Percentiles rank a stretch among this genome's conserved stretches.
Conservation (phyloP, 2,329 filamentous ascomycete species). For the Fusarium sublunatum region DNA sequence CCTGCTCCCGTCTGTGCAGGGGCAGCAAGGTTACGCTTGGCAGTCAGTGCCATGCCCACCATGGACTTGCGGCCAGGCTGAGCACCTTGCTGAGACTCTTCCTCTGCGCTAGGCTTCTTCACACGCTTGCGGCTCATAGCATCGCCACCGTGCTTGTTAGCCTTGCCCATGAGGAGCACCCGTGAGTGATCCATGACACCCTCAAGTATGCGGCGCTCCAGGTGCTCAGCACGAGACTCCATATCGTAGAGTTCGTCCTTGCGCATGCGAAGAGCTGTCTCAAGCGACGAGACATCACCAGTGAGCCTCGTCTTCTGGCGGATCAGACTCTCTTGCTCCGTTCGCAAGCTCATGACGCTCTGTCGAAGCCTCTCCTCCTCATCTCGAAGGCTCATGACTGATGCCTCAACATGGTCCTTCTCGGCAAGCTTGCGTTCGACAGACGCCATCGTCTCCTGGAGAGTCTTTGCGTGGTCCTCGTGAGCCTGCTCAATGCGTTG, state of each 20-base stretch:
- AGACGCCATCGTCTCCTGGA: conserved; percentile 82
- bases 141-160: conserved; percentile 61
- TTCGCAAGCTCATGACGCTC: conserved; percentile 67
- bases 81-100: conserved; percentile 40
- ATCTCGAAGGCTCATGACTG: conserved; percentile 61
- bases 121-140: conserved; percentile 70
- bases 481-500: conserved; percentile 80
- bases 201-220: conserved; percentile 93
- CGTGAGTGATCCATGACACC: conserved; percentile 97
- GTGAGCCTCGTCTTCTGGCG: conserved; percentile 83
- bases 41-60: conserved; percentile 65
- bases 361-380: conserved; percentile 66
- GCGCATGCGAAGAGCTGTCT: conserved; percentile 88
- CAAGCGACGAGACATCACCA: conserved; percentile 88
- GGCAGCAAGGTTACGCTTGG: conserved; percentile 60
- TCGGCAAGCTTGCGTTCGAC: conserved; percentile 79
- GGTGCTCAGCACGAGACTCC: conserved; percentile 86
- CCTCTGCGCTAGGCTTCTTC: conserved; percentile 53
- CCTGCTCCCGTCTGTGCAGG: conserved; percentile 66
- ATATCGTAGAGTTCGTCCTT: conserved; percentile 92
- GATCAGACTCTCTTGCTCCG: conserved; percentile 79
- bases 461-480: conserved; percentile 80
- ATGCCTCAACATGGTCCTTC: conserved; percentile 70
- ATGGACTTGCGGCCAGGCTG: conserved; percentile 49
- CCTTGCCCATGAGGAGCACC: conserved; percentile 82